Evolutionary conservation across 345 rosid genomes (phyloP).

Genomic region (Ceriops tagal): DNA sequence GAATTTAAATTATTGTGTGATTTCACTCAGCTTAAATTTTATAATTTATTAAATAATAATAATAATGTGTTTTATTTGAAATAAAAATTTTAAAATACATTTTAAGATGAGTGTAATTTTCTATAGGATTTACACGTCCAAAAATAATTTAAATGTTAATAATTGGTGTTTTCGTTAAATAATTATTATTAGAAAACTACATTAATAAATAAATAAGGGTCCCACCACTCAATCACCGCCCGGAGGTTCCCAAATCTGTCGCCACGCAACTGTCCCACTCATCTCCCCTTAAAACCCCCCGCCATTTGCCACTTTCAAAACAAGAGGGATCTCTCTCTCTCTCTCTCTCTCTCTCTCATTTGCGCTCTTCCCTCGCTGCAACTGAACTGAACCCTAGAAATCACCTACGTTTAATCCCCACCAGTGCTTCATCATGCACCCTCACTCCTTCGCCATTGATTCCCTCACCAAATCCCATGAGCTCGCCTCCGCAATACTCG

Average conservation of each 20-base stretch:
- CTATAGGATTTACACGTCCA: no score
- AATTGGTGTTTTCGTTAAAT: no score
- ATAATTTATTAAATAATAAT: no score
- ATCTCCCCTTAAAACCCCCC: slow-evolving; percentile 33
- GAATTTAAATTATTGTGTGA: no score
- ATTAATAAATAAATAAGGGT: neutral
- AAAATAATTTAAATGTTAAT: no score
- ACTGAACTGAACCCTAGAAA: slow-evolving; percentile 36
- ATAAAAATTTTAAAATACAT: no score
- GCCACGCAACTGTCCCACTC: slow-evolving; percentile 32
- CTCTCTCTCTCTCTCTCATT: neutral
- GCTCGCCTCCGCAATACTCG: slow-evolving; percentile 57
- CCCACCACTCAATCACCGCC: slow-evolving; percentile 15
- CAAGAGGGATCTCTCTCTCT: neutral
- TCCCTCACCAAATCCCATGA: slow-evolving; percentile 61
- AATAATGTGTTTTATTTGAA: no score
- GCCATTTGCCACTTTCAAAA: slow-evolving; percentile 53
- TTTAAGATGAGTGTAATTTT: no score
- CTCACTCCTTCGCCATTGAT: slow-evolving; percentile 69
- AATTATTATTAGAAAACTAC: no score
- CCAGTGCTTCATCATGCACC: slow-evolving; percentile 46
- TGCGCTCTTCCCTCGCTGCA: neutral
- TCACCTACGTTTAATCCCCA: neutral
- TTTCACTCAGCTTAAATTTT: no score
- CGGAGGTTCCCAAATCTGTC: slow-evolving; percentile 11